Percentiles rank a stretch among this genome's conserved stretches.
phyloP scores from a whole-genome alignment of 2,329 filamentous ascomycete genomes.

The Botryosphaeria dothidea region DNA sequence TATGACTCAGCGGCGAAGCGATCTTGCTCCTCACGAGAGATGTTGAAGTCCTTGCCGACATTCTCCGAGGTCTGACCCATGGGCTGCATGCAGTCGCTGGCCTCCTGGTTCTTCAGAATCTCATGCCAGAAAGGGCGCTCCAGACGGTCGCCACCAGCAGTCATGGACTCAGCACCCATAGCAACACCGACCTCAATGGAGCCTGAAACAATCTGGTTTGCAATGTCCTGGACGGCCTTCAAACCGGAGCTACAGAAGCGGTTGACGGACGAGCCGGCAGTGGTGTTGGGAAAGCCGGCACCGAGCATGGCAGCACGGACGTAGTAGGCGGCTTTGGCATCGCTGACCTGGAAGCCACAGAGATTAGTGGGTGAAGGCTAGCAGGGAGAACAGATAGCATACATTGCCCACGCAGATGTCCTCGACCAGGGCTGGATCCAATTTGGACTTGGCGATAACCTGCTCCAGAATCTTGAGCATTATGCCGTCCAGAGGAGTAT shows the following conservation, averaged over 20 bases:
- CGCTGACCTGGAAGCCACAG: constrained; percentile 63
- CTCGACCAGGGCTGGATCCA: constrained; percentile 80
- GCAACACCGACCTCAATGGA: constrained; percentile 87
- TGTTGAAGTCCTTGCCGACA: constrained; percentile 85
- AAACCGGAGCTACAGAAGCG: constrained; percentile 97
- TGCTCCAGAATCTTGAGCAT: constrained; percentile 78
- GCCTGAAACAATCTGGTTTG: constrained; percentile 77
- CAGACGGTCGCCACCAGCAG: constrained; percentile 67
- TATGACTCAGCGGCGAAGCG: constrained; percentile 85
- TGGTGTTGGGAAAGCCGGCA: constrained; percentile 91
- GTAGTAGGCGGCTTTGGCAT: constrained; percentile 86
- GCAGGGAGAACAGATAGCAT: constrained; percentile 34
- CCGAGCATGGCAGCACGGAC: constrained; percentile 84
- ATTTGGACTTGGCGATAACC: constrained; percentile 63
- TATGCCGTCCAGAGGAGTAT: constrained; percentile 85
- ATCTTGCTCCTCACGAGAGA: constrained; percentile 80
- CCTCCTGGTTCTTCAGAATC: constrained; percentile 73
- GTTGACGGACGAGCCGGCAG: constrained; percentile 79
- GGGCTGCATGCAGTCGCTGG: constrained; percentile 83
- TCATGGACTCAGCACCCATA: constrained; percentile 88
- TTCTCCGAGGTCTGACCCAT: constrained; percentile 99
- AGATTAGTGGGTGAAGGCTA: neutral
- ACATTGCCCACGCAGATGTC: constrained; percentile 94
- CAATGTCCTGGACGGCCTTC: constrained; percentile 93
- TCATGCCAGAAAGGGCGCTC: constrained; percentile 75